These are phyloP conservation scores for Neopestalotiopsis clavispora DNA, from an alignment of 2,329 filamentous ascomycete genomes.

Conservation along the genomic window DNA sequence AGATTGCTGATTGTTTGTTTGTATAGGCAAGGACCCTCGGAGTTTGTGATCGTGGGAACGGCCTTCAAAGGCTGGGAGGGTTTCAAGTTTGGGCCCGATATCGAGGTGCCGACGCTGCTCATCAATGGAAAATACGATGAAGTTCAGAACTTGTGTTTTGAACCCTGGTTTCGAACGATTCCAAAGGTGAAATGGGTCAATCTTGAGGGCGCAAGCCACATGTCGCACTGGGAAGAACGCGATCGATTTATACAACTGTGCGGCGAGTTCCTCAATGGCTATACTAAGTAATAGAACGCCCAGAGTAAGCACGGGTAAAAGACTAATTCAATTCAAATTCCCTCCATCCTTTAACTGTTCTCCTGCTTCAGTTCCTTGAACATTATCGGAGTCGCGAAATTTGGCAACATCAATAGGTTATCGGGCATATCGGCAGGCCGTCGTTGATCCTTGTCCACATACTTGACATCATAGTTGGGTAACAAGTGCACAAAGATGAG, in stretches of 20 bases:
- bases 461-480: no score
- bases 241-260: neutral
- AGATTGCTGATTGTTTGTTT: neutral
- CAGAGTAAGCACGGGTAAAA: no score
- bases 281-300: neutral
- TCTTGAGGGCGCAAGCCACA: constrained; percentile 26
- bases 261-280: neutral
- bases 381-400: no score
- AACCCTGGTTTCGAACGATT: constrained; percentile 29
- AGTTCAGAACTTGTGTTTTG: constrained; percentile 28
- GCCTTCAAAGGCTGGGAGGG: constrained; percentile 24
- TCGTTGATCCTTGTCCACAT: no score
- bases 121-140: constrained; percentile 32
- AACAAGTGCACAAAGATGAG: no score
- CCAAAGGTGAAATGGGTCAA: constrained; percentile 29
- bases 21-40: constrained; percentile 26
- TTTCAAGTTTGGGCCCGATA: constrained; percentile 25
- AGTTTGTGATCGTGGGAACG: constrained; percentile 22
- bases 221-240: constrained; percentile 19
- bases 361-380: no score
- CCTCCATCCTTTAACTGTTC: no score
- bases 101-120: constrained; percentile 22
- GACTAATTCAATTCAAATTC: no score
- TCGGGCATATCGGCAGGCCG: no score
- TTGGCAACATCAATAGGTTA: no score